These are phyloP conservation scores for Parascedosporium putredinis DNA, from an alignment of 2,329 filamentous ascomycete genomes.

Conservation along the genomic window DNA sequence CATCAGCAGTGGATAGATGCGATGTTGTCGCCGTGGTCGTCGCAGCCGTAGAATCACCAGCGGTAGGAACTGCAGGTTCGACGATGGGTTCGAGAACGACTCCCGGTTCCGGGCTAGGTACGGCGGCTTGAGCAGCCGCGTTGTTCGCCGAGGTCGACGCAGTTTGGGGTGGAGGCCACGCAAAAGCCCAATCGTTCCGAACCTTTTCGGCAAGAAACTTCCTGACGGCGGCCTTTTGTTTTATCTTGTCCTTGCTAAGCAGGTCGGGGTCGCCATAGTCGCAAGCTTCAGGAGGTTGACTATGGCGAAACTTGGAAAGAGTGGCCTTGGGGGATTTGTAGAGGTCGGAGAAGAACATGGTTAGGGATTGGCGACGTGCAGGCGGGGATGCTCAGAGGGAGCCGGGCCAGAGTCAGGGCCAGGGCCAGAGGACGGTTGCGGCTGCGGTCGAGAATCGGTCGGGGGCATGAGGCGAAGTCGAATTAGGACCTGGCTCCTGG, in stretches of 20 bases:
- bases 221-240: conserved; percentile 53
- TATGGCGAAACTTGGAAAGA: conserved; percentile 6
- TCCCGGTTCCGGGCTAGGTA: not conserved
- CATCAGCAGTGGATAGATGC: not conserved
- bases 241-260: conserved; percentile 49
- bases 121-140: conserved; percentile 5
- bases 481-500: not conserved
- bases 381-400: not conserved
- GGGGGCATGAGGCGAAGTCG: not conserved
- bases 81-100: not conserved
- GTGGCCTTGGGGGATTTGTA: conserved; percentile 8
- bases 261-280: conserved; percentile 48
- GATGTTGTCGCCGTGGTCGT: not conserved
- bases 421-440: no score
- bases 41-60: no score
- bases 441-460: not conserved
- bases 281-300: conserved; percentile 11
- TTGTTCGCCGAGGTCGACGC: not conserved
- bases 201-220: conserved; percentile 43
- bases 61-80: not conserved
- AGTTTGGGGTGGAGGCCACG: conserved; percentile 35
- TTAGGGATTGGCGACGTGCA: not conserved
- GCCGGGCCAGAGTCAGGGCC: no score
- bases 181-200: conserved; percentile 49
- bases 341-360: conserved; percentile 9